Percentiles rank a stretch among this genome's conserved stretches.
Evolutionary conservation across 768 basidiomycete species (phyloP).

Genomic region (Tricholoma flavovirens): DNA sequence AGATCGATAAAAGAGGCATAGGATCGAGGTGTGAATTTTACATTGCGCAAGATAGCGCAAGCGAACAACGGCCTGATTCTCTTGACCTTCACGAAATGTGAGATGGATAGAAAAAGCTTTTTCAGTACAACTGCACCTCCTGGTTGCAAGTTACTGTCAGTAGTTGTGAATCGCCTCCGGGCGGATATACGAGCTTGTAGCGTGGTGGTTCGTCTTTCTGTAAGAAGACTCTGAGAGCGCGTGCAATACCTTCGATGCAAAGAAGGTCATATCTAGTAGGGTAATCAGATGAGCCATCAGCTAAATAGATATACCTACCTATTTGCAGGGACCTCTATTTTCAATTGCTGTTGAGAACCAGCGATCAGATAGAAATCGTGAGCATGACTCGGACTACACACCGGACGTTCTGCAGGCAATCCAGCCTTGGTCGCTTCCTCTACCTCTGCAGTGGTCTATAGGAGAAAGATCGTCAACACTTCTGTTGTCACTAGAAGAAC

Average conservation of each 20-base stretch:
- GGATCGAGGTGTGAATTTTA: conserved; percentile 81
- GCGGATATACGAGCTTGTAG: conserved; percentile 70
- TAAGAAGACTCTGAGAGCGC: conserved; percentile 81
- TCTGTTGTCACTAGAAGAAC: neutral
- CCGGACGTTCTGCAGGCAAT: conserved; percentile 78
- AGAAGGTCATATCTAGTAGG: conserved; percentile 85
- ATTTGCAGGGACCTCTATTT: conserved; percentile 99
- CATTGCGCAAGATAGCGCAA: conserved; percentile 82
- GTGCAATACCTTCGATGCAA: conserved; percentile 93
- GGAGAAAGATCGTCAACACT: neutral
- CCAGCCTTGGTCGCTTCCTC: conserved; percentile 79
- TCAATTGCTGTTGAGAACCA: conserved; percentile 66
- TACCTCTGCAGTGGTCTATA: conserved; percentile 84
- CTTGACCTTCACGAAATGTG: conserved; percentile 46
- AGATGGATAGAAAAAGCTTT: neutral
- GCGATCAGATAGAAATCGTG: neutral
- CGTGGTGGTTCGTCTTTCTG: conserved; percentile 57
- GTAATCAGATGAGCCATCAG: conserved; percentile 8
- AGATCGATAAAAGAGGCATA: conserved; percentile 98
- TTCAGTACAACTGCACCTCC: conserved; percentile 49
- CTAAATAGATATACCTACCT: conserved; percentile 39
- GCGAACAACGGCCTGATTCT: conserved; percentile 89
- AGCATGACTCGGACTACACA: conserved; percentile 29
- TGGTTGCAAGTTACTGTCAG: conserved; percentile 64
- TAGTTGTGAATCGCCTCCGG: conserved; percentile 59